Conservation (phyloP, 441 rosid genomes). For the Gossypium laxum region DNA sequence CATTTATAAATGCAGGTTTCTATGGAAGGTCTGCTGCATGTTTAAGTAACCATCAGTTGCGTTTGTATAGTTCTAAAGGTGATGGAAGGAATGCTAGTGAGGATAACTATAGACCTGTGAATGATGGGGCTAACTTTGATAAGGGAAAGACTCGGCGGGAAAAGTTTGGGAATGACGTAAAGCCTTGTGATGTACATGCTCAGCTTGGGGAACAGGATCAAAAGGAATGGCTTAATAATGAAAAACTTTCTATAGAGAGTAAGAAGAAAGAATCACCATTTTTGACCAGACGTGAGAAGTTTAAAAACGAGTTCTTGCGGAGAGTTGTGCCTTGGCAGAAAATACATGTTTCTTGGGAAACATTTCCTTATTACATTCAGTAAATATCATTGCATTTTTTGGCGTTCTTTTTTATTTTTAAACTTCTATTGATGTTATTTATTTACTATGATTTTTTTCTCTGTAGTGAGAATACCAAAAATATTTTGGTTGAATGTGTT, state of each 20-base stretch:
- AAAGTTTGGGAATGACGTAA: conserved; percentile 24
- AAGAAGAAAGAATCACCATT: conserved; percentile 70
- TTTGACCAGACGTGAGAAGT: conserved; percentile 57
- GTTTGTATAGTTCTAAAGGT: conserved; percentile 65
- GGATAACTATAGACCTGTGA: conserved; percentile 43
- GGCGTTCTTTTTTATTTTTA: neutral
- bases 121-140: conserved; percentile 32
- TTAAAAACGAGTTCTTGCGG: conserved; percentile 63
- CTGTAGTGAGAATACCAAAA: conserved; percentile 60
- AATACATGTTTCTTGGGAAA: conserved; percentile 75
- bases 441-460: neutral
- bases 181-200: conserved; percentile 47
- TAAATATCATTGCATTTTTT: conserved; percentile 26
- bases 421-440: conserved; percentile 10
- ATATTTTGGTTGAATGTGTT: conserved; percentile 68
- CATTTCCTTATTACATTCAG: conserved; percentile 80
- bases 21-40: conserved; percentile 18
- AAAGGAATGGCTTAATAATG: conserved; percentile 77
- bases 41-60: conserved; percentile 29
- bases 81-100: conserved; percentile 73
- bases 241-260: conserved; percentile 59
- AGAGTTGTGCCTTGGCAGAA: conserved; percentile 85
- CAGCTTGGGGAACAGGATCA: conserved; percentile 75
- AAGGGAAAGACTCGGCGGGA: conserved; percentile 35
- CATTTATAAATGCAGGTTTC: conserved; percentile 20